phyloP scores from a whole-genome alignment of 192 early-diverging fungal species.

The Coemansia sp. region DNA sequence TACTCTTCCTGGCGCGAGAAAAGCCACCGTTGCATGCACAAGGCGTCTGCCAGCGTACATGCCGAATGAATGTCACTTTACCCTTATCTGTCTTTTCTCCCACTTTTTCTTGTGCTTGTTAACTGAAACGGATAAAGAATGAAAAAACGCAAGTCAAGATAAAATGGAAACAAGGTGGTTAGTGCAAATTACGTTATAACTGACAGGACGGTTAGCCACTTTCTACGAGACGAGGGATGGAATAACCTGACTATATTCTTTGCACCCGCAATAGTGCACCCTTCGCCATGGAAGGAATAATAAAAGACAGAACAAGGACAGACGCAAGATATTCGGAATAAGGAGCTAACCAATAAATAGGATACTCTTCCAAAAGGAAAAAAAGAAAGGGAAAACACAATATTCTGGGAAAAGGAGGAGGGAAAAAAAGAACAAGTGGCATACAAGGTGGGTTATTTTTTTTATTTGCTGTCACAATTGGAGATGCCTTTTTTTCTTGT shows the following conservation, averaged over 20 bases:
- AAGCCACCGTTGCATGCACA: constrained; percentile 7
- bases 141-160: background rate
- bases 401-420: background rate
- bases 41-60: background rate
- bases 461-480: background rate
- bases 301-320: background rate
- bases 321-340: background rate
- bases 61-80: background rate
- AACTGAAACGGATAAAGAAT: background rate
- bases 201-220: background rate
- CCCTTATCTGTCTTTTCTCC: background rate
- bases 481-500: background rate
- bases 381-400: background rate
- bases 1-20: background rate
- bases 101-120: background rate
- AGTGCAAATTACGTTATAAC: background rate
- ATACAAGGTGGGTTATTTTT: too few relatives aligned
- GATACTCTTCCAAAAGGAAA: background rate
- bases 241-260: background rate
- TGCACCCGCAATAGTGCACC: background rate
- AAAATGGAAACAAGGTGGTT: too few relatives aligned
- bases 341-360: background rate
- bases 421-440: background rate
- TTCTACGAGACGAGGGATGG: background rate
- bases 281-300: too few relatives aligned